Percentiles rank a stretch among this genome's conserved stretches.
These are phyloP conservation scores for Ustilago hordei DNA, from an alignment of 1,284 basidiomycete genomes.

Conservation along the genomic window DNA sequence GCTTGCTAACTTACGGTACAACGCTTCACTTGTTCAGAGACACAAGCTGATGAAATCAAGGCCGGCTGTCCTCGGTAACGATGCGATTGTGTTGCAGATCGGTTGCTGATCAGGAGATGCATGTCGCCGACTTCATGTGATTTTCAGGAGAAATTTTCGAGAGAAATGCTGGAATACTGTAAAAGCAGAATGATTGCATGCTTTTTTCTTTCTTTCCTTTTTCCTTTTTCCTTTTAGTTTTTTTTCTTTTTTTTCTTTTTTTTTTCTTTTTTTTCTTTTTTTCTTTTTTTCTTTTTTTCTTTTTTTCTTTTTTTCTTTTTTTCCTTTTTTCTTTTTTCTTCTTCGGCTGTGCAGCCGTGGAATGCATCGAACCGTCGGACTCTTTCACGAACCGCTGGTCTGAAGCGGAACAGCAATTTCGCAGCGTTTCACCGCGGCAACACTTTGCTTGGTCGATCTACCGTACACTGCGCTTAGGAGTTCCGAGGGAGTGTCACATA, in stretches of 20 bases:
- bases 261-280: background rate
- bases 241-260: no score
- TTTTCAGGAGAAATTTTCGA: background rate
- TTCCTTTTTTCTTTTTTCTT: no score
- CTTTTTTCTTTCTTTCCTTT: background rate
- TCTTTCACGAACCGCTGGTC: constrained; percentile 2
- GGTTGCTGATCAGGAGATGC: constrained; percentile 1
- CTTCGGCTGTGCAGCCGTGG: constrained; percentile 2
- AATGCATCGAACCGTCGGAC: constrained; percentile 3
- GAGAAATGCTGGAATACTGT: background rate
- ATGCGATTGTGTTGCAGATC: background rate
- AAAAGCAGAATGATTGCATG: background rate
- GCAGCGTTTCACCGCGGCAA: background rate
- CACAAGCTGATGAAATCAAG: no score
- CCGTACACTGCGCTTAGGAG: background rate
- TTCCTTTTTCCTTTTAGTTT: no score
- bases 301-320: no score
- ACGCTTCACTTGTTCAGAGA: no score
- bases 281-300: no score
- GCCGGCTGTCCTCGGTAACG: no score
- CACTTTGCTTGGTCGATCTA: background rate
- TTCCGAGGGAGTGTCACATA: constrained; percentile 1
- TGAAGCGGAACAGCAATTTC: background rate
- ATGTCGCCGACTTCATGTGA: background rate
- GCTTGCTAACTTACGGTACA: no score